Percentiles rank a stretch among this genome's conserved stretches.
Evolutionary conservation across 768 basidiomycete genomes (phyloP).

Genomic region (Phlebiopsis flavidoalba): DNA sequence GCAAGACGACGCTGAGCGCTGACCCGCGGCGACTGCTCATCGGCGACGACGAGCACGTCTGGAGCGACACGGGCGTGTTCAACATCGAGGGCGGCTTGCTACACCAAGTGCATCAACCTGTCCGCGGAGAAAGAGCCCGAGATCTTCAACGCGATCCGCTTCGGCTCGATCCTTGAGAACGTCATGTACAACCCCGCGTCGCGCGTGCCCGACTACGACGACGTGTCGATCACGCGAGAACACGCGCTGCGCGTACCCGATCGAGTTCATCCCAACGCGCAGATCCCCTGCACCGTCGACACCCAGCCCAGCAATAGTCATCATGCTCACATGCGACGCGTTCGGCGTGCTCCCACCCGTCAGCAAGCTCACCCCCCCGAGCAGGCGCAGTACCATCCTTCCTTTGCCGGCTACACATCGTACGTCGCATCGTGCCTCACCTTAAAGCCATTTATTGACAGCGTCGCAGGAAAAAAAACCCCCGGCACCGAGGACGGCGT

Average conservation of each 20-base stretch:
- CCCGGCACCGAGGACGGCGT: slow-evolving; percentile 99
- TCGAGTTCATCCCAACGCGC: slow-evolving; percentile 94
- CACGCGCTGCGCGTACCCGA: slow-evolving; percentile 98
- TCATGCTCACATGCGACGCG: slow-evolving; percentile 97
- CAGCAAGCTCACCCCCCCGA: slow-evolving; percentile 83
- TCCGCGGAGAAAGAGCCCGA: slow-evolving; percentile 97
- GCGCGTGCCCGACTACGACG: slow-evolving; percentile 91
- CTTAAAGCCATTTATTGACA: slow-evolving; percentile 14
- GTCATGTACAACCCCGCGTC: slow-evolving; percentile 89
- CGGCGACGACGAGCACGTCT: slow-evolving; percentile 99
- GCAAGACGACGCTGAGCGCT: slow-evolving; percentile 97
- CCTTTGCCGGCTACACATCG: slow-evolving; percentile 95
- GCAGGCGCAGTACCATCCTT: slow-evolving; percentile 97
- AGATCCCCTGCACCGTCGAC: slow-evolving; percentile 86
- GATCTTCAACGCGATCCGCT: slow-evolving; percentile 92
- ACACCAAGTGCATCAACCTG: slow-evolving; percentile 97
- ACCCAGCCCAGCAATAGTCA: slow-evolving; percentile 90
- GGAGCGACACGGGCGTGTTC: slow-evolving; percentile 98
- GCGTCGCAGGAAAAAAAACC: slow-evolving; percentile 70
- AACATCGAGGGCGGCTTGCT: slow-evolving; percentile 99
- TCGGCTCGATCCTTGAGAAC: slow-evolving; percentile 97
- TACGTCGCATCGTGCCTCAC: slow-evolving; percentile 31
- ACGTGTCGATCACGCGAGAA: slow-evolving; percentile 97
- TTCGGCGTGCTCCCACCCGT: slow-evolving; percentile 98
- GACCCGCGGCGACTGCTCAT: slow-evolving; percentile 92